These are phyloP conservation scores for Fusarium humuli DNA, from an alignment of 2,329 filamentous ascomycete species.

Conservation along the genomic window DNA sequence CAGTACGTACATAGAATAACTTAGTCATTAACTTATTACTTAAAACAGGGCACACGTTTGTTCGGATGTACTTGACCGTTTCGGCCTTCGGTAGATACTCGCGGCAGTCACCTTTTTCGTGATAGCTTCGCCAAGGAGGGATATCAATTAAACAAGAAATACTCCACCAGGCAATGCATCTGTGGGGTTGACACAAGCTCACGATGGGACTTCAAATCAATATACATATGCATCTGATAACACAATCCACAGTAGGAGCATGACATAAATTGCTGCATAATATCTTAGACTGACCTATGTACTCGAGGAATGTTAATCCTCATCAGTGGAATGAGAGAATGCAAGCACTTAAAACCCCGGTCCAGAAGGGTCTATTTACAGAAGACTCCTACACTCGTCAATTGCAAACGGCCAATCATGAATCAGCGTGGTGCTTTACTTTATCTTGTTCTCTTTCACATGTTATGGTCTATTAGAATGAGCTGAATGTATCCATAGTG, in stretches of 20 bases:
- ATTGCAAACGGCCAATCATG: slow-evolving; percentile 37
- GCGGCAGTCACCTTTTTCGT: slow-evolving; percentile 7
- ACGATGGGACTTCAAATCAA: not conserved
- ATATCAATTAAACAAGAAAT: not conserved
- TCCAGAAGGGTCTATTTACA: slow-evolving; percentile 36
- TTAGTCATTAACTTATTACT: not conserved
- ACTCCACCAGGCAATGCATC: not conserved
- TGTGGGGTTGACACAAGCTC: not conserved
- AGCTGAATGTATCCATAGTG: not conserved
- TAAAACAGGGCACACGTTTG: slow-evolving; percentile 5
- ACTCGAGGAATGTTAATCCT: slow-evolving; percentile 3
- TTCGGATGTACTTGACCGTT: slow-evolving; percentile 7
- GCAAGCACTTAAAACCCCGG: slow-evolving; percentile 48
- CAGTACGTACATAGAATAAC: not conserved
- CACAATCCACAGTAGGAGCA: not conserved
- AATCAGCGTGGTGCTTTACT: slow-evolving; percentile 10
- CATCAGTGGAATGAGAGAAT: slow-evolving; percentile 16
- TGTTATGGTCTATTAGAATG: not conserved
- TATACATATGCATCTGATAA: not conserved
- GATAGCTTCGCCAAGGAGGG: slow-evolving; percentile 13
- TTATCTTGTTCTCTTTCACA: slow-evolving; percentile 3
- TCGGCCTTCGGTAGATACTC: slow-evolving; percentile 23
- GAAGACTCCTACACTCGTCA: slow-evolving; percentile 12
- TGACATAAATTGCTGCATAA: not conserved
- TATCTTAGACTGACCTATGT: not conserved